phyloP scores from a whole-genome alignment of 495 filamentous ascomycete species.

The Hypoxylon trugodes region DNA sequence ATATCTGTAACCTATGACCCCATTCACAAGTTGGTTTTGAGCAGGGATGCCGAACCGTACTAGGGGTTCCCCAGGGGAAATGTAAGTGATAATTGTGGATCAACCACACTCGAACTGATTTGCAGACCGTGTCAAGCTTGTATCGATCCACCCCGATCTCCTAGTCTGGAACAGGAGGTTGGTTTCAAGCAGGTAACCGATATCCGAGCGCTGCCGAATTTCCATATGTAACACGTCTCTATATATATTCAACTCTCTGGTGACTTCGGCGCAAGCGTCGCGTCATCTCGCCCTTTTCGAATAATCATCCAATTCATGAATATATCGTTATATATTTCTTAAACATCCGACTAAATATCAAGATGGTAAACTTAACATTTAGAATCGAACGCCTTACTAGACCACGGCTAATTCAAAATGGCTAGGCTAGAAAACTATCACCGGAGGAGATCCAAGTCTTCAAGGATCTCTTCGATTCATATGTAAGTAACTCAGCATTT shows the following conservation, averaged over 20 bases:
- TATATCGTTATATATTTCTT: not conserved
- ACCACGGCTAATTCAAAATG: conserved; percentile 1
- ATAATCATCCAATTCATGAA: not conserved
- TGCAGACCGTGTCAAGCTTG: conserved; percentile 17
- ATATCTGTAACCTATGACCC: too few relatives aligned
- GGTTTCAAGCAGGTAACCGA: conserved; percentile 30
- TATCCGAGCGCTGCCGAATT: conserved; percentile 17
- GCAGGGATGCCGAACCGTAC: too few relatives aligned
- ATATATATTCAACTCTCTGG: not conserved
- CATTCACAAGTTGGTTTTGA: too few relatives aligned
- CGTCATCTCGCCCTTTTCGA: conserved; percentile 2
- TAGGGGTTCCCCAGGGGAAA: too few relatives aligned
- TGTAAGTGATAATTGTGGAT: not conserved
- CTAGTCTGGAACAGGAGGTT: conserved; percentile 27
- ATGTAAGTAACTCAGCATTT: conserved; percentile 34
- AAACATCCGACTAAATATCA: not conserved
- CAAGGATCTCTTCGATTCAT: conserved; percentile 48
- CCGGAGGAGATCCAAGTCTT: conserved; percentile 47
- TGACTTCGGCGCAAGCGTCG: not conserved
- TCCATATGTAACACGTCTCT: not conserved
- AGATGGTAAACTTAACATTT: conserved; percentile 11
- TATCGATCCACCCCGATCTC: conserved; percentile 31
- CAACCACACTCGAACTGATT: not conserved
- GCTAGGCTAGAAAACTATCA: conserved; percentile 45
- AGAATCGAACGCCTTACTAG: not conserved